Percentiles rank a stretch among this genome's conserved stretches.
phyloP scores from a whole-genome alignment of 2,329 filamentous ascomycete genomes.

The Anisogramma anomala region DNA sequence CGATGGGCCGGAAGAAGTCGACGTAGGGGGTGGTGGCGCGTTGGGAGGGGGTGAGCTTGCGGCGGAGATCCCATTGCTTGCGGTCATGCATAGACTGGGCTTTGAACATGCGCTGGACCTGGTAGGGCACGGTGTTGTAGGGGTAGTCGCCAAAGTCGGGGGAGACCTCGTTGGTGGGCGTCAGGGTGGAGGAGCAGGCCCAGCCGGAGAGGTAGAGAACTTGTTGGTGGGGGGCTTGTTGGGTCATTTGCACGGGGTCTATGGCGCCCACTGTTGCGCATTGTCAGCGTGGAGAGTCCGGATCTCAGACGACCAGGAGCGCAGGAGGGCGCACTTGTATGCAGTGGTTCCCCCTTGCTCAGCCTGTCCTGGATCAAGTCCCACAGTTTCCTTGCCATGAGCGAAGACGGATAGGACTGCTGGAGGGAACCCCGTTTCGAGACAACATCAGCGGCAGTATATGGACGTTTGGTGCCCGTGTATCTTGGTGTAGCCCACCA shows the following conservation, averaged over 20 bases:
- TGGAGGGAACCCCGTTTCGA: constrained; percentile 82
- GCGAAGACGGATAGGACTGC: constrained; percentile 79
- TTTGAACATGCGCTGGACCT: constrained; percentile 91
- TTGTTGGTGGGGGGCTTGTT: constrained; percentile 92
- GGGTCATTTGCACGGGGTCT: constrained; percentile 98
- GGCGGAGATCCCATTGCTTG: constrained; percentile 79
- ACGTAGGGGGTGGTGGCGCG: constrained; percentile 67
- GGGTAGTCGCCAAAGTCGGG: constrained; percentile 98
- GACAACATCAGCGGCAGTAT: constrained; percentile 81
- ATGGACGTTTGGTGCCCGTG: constrained; percentile 82
- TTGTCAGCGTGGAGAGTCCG: too few species aligned
- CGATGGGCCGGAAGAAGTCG: constrained; percentile 88
- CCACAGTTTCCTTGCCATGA: constrained; percentile 93
- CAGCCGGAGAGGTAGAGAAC: constrained; percentile 93
- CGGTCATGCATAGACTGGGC: constrained; percentile 95
- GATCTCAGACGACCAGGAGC: background rate
- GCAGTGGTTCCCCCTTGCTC: constrained; percentile 73
- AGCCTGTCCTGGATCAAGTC: constrained; percentile 70
- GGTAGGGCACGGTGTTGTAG: constrained; percentile 97
- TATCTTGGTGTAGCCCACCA: constrained; percentile 88
- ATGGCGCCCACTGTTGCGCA: constrained; percentile 77
- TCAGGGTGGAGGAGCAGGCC: constrained; percentile 91
- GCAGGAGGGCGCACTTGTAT: constrained; percentile 58
- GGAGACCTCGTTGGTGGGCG: constrained; percentile 91
- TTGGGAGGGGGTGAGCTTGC: constrained; percentile 64